A percentile compares a stretch with the other conserved stretches of the same genome.
Conservation (phyloP, 805 yeast species). For the Wickerhamiella spandovensis region DNA sequence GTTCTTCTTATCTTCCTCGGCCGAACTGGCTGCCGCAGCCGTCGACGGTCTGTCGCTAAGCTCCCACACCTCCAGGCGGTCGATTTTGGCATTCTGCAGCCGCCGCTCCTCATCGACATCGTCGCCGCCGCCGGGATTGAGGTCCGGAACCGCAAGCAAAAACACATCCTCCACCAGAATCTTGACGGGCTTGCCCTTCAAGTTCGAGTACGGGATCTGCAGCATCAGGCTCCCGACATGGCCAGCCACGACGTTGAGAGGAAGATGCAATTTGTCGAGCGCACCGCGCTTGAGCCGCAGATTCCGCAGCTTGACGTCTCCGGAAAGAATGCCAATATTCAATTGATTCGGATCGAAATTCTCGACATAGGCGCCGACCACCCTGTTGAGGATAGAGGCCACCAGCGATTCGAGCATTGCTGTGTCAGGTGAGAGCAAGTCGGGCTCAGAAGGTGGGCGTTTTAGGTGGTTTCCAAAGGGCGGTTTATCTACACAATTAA, state of each 20-base stretch:
- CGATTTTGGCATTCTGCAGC: conserved; percentile 51
- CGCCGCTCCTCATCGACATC: conserved; percentile 48
- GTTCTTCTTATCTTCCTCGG: conserved; percentile 20
- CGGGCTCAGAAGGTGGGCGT: too few relatives aligned
- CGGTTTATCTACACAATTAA: too few relatives aligned
- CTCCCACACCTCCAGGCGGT: conserved; percentile 53
- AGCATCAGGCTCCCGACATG: conserved; percentile 77
- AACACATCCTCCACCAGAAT: conserved; percentile 77
- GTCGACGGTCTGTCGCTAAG: conserved; percentile 18
- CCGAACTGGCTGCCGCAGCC: conserved; percentile 27
- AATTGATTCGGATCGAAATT: conserved; percentile 91
- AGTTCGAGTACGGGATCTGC: conserved; percentile 93
- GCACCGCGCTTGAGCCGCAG: conserved; percentile 77
- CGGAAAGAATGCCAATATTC: conserved; percentile 94
- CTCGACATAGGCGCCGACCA: conserved; percentile 52
- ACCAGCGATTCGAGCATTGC: conserved; percentile 32
- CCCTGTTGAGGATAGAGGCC: conserved; percentile 30
- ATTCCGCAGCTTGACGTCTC: conserved; percentile 78
- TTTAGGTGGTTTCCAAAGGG: too few relatives aligned
- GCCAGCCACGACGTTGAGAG: conserved; percentile 79
- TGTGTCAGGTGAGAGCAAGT: not conserved
- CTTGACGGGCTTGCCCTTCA: conserved; percentile 86
- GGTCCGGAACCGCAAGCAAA: conserved; percentile 63
- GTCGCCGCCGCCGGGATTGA: conserved; percentile 35
- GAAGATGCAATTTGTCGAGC: conserved; percentile 71